Conservation (phyloP, 2,329 filamentous ascomycete species). For the Pseudocercospora vitis region DNA sequence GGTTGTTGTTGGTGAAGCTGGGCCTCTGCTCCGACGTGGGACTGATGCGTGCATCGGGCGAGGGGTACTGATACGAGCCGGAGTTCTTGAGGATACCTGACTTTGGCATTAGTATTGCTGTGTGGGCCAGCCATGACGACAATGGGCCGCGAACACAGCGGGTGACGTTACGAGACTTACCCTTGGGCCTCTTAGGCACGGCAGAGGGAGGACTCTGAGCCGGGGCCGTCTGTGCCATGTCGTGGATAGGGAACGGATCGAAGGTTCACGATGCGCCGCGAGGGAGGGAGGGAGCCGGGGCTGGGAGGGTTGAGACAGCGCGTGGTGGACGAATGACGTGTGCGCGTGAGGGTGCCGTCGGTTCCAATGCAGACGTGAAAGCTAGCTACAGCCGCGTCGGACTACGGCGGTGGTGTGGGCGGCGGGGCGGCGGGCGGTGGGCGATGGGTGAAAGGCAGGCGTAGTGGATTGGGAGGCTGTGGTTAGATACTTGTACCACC, state of each 20-base stretch:
- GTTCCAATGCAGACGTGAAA: too few species aligned
- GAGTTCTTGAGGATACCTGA: slow-evolving; percentile 94
- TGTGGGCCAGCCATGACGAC: slow-evolving; percentile 2
- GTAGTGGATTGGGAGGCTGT: too few species aligned
- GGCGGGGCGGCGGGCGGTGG: neutral
- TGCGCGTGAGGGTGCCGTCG: neutral
- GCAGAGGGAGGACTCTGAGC: slow-evolving; percentile 32
- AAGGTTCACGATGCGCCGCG: neutral
- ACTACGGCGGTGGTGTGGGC: neutral
- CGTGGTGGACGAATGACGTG: slow-evolving; percentile 5
- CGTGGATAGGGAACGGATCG: slow-evolving; percentile 3
- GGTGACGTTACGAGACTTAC: too few species aligned
- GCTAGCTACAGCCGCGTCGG: too few species aligned
- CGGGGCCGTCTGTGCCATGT: slow-evolving; percentile 34
- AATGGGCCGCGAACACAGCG: slow-evolving; percentile 5
- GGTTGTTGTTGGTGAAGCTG: slow-evolving; percentile 31
- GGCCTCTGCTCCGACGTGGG: slow-evolving; percentile 43
- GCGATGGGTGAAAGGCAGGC: too few species aligned
- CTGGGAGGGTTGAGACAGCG: neutral
- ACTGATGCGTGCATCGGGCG: slow-evolving; percentile 47
- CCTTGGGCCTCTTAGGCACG: slow-evolving; percentile 47
- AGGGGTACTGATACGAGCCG: slow-evolving; percentile 60
- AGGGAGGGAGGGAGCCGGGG: neutral
- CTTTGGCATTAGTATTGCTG: neutral
- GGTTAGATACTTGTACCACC: neutral